Evolutionary conservation across 495 filamentous ascomycete genomes (phyloP).

Genomic region (Cercophora newfieldiana): DNA sequence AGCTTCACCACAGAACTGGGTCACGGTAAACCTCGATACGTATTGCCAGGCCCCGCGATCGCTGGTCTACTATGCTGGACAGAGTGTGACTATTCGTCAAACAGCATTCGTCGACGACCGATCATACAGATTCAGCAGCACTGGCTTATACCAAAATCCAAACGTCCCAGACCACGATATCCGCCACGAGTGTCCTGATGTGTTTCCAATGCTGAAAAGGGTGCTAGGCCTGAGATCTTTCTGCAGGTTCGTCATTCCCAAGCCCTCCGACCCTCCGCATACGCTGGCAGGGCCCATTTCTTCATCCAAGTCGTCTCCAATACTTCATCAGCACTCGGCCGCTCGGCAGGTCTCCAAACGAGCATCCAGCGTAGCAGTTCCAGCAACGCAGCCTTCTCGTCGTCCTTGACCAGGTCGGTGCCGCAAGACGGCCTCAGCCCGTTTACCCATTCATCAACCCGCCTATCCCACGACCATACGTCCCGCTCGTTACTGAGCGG

Average conservation of each 20-base stretch:
- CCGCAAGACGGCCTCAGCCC: slow-evolving; percentile 9
- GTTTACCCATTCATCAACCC: slow-evolving; percentile 18
- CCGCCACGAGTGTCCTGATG: no score
- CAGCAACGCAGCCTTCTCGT: slow-evolving; percentile 38
- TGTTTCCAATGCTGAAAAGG: no score
- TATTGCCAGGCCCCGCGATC: no score
- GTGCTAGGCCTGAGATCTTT: no score
- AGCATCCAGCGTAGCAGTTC: slow-evolving; percentile 44
- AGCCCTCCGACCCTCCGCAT: background rate
- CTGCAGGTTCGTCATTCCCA: slow-evolving; percentile 22
- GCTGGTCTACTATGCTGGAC: no score
- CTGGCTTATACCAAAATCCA: no score
- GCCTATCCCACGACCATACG: slow-evolving; percentile 16
- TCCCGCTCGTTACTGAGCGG: slow-evolving; percentile 16
- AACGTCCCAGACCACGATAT: no score
- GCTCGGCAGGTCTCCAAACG: slow-evolving; percentile 39
- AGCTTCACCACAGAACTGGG: no score
- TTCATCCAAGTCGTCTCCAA: slow-evolving; percentile 43
- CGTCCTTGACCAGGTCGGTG: slow-evolving; percentile 10
- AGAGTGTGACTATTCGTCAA: no score
- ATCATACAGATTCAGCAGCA: no score
- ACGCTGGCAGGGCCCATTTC: slow-evolving; percentile 41
- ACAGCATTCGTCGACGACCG: no score
- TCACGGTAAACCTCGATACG: no score
- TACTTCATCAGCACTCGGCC: slow-evolving; percentile 37